Percentiles rank a stretch among this genome's conserved stretches.
Evolutionary conservation across 108 stramenopile genomes (phyloP).

Genomic region (Mediolabrus comicus): DNA sequence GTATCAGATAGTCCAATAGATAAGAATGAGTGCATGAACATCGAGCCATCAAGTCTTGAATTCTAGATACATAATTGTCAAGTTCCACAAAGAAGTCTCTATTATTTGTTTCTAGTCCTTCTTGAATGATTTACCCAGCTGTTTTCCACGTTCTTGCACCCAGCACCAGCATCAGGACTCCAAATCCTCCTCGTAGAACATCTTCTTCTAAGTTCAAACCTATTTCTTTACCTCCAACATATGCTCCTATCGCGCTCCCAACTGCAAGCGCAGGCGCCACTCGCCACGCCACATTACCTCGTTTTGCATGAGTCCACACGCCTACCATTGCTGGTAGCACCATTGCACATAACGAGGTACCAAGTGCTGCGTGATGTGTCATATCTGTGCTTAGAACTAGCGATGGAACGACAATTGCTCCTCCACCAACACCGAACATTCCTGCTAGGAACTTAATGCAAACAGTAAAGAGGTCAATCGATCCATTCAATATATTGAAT

Average conservation of each 20-base stretch:
- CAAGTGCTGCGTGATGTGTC: constrained; percentile 86
- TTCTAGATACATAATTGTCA: neutral
- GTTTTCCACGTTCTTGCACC: constrained; percentile 57
- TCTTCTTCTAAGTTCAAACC: constrained; percentile 66
- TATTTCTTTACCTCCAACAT: constrained; percentile 63
- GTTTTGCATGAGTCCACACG: constrained; percentile 66
- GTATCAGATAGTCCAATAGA: neutral
- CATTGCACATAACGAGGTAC: constrained; percentile 87
- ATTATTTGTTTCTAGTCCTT: neutral
- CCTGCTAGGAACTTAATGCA: constrained; percentile 77
- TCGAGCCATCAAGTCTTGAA: neutral
- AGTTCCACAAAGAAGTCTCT: neutral
- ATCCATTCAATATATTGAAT: no score
- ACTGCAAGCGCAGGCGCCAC: constrained; percentile 77
- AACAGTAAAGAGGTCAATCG: constrained; percentile 56
- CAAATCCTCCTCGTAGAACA: constrained; percentile 68
- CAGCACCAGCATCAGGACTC: constrained; percentile 67
- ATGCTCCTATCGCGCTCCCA: constrained; percentile 84
- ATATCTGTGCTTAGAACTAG: constrained; percentile 74
- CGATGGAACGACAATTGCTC: constrained; percentile 86
- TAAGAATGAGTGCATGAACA: constrained; percentile 4
- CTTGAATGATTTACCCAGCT: neutral
- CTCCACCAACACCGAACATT: constrained; percentile 93
- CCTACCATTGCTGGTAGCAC: constrained; percentile 76
- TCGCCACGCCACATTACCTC: constrained; percentile 73